phyloP scores from a whole-genome alignment of 345 rosid species.

The Eucalyptus lansdowneana region DNA sequence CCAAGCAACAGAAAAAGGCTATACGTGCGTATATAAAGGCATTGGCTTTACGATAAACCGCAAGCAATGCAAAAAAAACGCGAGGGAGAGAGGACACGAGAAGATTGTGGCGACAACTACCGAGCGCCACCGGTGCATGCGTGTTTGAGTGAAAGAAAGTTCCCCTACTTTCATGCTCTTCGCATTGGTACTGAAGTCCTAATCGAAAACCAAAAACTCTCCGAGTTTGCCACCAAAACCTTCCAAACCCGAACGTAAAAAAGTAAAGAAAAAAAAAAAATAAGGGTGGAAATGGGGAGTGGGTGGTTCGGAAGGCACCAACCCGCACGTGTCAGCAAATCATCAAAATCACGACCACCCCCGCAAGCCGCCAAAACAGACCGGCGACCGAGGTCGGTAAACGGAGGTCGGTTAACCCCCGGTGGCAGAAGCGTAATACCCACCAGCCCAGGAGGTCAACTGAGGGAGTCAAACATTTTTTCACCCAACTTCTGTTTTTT shows the following conservation, averaged over 20 bases:
- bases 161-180: neutral
- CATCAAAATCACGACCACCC: neutral
- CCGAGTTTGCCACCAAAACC: neutral
- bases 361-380: neutral
- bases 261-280: fast-evolving
- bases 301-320: neutral
- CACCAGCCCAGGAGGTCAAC: neutral
- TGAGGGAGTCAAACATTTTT: neutral
- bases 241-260: neutral
- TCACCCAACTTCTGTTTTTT: neutral
- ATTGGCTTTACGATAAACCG: neutral
- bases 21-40: fast-evolving
- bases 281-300: fast-evolving
- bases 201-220: neutral
- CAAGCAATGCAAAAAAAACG: neutral
- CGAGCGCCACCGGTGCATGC: neutral
- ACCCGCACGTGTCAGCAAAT: neutral
- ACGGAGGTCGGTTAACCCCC: neutral
- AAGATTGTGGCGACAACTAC: neutral
- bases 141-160: neutral
- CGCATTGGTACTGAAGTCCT: neutral
- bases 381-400: neutral
- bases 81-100: neutral
- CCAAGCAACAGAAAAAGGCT: neutral
- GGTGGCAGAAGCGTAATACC: neutral